Evolutionary conservation across 805 yeast genomes (phyloP), one percentile per base, ranked within the genome.

Genomic region (Starmerella ratchasimensis): DNA sequence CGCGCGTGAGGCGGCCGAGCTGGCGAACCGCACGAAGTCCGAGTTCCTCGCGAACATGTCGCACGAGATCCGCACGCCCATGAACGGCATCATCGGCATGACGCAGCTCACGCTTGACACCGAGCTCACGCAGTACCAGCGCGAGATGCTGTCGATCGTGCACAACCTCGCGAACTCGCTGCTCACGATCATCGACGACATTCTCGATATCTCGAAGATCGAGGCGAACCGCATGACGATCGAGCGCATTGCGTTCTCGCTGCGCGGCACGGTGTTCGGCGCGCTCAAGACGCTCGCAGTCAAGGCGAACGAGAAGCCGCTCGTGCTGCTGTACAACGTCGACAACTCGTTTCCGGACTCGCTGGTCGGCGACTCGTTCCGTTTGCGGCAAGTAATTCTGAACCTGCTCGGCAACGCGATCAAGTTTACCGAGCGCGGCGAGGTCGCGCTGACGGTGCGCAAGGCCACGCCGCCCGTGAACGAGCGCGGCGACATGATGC

Each of bases 161-260:
- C 90, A 81, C 60, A 82, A 81, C 53, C 64, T 82, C 50, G 93
- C 93, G 14, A 82, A 80, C 56, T 80, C 93, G 1, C 64, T 82
- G 48, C 67, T 82, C 51, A 82, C 93, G 0, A 82, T 82, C 47
- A 82, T 82, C 49, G 94, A 82, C 55, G 94, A 82, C 57, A 82
- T 82, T 50, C 67, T 82, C 49, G 94, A 82, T 72, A 82, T 82
- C 53, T 82, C 94, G 39, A 82, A 82, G 69, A 82, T 82, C 60
- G 94, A 82, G 58, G 94, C 94, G 21, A 82, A 82, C 58, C 68
- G 93, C 58, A 83, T 82, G 94, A 82, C 93, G 0, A 82, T 82
- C 38, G 94, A 82, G 54, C 80, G 80, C 54, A 82, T 81, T 43
- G 93, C 84, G 44, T 82, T 82, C 54, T 77, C 88, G 11, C 63